phyloP scores from a whole-genome alignment of 768 basidiomycete genomes.

The Arthromyces matolae region DNA sequence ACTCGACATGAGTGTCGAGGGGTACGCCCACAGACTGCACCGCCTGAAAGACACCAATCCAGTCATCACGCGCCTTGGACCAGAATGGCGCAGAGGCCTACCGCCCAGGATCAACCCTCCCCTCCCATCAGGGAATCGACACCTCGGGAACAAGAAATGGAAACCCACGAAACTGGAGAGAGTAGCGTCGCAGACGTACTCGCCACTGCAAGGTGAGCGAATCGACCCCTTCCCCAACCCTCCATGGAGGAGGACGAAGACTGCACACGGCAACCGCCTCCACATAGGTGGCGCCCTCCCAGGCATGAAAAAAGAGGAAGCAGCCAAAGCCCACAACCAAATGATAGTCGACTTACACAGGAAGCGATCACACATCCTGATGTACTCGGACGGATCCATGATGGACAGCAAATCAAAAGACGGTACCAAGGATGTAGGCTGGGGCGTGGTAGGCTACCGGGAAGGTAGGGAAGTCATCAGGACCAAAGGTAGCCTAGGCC shows the following conservation, averaged over 20 bases:
- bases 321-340: background rate
- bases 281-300: background rate
- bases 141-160: too few species aligned
- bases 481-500: background rate
- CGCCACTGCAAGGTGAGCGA: background rate
- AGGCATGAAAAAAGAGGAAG: background rate
- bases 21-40: too few species aligned
- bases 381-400: background rate
- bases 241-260: background rate
- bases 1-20: too few species aligned
- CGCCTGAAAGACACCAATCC: too few species aligned
- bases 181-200: too few species aligned
- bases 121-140: too few species aligned
- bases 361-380: background rate
- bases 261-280: background rate
- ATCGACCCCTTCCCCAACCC: background rate
- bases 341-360: background rate
- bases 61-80: too few species aligned
- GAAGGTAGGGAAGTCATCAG: background rate
- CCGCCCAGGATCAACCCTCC: too few species aligned
- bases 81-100: too few species aligned
- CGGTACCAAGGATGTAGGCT: background rate
- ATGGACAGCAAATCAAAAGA: background rate
- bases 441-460: background rate
- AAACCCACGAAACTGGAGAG: too few species aligned